Conservation (phyloP, 176 grass and related monocot genomes). For the Aegilops bicornis region DNA sequence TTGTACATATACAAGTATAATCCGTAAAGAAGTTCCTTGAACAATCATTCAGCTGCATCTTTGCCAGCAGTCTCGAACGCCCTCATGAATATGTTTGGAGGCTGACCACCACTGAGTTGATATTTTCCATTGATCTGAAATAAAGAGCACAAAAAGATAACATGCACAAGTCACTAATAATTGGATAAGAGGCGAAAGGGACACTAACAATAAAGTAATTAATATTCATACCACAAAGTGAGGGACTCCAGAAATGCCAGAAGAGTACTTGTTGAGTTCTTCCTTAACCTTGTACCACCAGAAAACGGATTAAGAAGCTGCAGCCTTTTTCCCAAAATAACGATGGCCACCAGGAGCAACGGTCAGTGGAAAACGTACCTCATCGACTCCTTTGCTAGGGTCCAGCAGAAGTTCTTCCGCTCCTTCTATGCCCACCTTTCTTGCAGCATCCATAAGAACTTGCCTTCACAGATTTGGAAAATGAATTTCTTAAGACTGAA, state of each 20-base stretch:
- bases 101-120: constrained; percentile 85
- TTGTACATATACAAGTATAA: constrained; percentile 12
- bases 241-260: constrained; percentile 76
- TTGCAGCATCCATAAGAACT: constrained; percentile 84
- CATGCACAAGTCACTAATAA: neutral
- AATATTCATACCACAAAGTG: constrained; percentile 75
- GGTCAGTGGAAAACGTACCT: constrained; percentile 44
- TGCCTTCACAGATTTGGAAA: constrained; percentile 50
- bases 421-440: constrained; percentile 81
- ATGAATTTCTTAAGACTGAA: neutral
- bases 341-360: neutral
- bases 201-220: neutral
- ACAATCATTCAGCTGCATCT: constrained; percentile 28
- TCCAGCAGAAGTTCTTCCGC: constrained; percentile 82
- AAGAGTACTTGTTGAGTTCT: constrained; percentile 81
- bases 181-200: neutral
- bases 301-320: constrained; percentile 14
- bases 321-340: neutral
- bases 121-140: constrained; percentile 76
- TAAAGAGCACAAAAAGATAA: neutral
- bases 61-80: constrained; percentile 57
- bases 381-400: constrained; percentile 58
- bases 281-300: constrained; percentile 67
- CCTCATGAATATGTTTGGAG: constrained; percentile 66
- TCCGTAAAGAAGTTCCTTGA: neutral